Evolutionary conservation across 441 rosid species (phyloP).

Genomic region (Flueggea neowawraea): DNA sequence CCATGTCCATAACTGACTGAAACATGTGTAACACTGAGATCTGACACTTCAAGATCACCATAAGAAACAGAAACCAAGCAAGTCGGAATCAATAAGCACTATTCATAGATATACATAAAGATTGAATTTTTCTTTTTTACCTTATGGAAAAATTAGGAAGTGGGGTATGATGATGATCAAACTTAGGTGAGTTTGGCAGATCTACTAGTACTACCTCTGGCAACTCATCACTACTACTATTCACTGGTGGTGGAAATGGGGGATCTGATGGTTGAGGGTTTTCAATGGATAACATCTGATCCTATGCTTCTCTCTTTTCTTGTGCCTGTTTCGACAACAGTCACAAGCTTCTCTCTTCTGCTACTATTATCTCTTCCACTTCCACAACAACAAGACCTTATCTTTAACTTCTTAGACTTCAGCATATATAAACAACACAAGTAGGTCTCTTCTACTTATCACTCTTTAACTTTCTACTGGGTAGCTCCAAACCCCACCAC

Average conservation of each 20-base stretch:
- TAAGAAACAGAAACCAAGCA: conserved; percentile 5
- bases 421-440: conserved; percentile 50
- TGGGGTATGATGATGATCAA: conserved; percentile 24
- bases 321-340: conserved; percentile 67
- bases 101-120: not conserved
- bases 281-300: conserved; percentile 95
- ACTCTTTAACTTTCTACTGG: not conserved
- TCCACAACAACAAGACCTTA: conserved; percentile 31
- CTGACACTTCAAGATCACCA: conserved; percentile 35
- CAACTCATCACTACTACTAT: conserved; percentile 23
- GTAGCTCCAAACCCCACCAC: not conserved
- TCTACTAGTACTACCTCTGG: conserved; percentile 30
- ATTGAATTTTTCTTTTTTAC: conserved; percentile 31
- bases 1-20: conserved; percentile 30
- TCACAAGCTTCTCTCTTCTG: conserved; percentile 48
- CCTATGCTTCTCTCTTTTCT: conserved; percentile 57
- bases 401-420: conserved; percentile 61
- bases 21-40: conserved; percentile 32
- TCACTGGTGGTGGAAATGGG: conserved; percentile 38
- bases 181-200: conserved; percentile 42
- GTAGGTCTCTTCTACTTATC: conserved; percentile 17
- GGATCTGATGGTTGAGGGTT: conserved; percentile 76
- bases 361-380: conserved; percentile 10
- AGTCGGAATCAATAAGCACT: conserved; percentile 1
- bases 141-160: conserved; percentile 86